These are phyloP conservation scores for Pleurotus pulmonarius DNA, from an alignment of 768 basidiomycete species.

Conservation along the genomic window DNA sequence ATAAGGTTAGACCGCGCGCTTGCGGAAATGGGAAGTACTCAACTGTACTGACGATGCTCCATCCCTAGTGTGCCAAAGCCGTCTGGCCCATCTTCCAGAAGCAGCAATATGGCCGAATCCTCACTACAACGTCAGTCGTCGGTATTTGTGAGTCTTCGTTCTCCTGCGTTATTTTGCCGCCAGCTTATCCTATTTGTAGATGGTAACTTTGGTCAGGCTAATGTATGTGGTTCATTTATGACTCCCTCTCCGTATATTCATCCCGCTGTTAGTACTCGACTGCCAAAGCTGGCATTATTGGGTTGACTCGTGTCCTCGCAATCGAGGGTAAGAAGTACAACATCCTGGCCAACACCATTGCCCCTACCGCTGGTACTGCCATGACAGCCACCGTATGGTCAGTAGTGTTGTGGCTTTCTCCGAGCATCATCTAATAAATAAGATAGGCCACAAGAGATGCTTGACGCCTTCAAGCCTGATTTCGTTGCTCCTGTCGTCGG, in stretches of 20 bases:
- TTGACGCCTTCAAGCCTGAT: slow-evolving; percentile 92
- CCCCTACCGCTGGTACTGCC: slow-evolving; percentile 85
- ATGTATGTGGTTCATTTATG: slow-evolving; percentile 39
- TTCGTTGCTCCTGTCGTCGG: slow-evolving; percentile 92
- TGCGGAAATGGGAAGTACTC: too few relatives aligned
- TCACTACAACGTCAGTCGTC: slow-evolving; percentile 90
- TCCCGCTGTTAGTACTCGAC: slow-evolving; percentile 64
- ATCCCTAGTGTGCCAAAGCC: slow-evolving; percentile 76
- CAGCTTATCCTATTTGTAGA: slow-evolving; percentile 38
- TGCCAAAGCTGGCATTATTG: slow-evolving; percentile 90
- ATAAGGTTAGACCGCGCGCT: slow-evolving; percentile 50
- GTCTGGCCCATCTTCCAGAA: slow-evolving; percentile 97
- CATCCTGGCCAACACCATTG: slow-evolving; percentile 86
- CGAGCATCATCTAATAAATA: neutral
- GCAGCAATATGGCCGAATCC: slow-evolving; percentile 93
- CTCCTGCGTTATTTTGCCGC: neutral
- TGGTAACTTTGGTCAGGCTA: slow-evolving; percentile 94
- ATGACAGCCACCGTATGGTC: slow-evolving; percentile 87
- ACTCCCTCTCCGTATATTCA: slow-evolving; percentile 5
- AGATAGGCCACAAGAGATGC: slow-evolving; percentile 73
- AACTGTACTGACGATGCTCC: too few relatives aligned
- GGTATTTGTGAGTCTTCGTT: slow-evolving; percentile 74
- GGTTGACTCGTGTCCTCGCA: slow-evolving; percentile 84
- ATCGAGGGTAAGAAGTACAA: slow-evolving; percentile 91
- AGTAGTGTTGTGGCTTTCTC: slow-evolving; percentile 11